These are phyloP conservation scores for Acacia crassicarpa DNA, from an alignment of 306 rosid species.

Conservation along the genomic window DNA sequence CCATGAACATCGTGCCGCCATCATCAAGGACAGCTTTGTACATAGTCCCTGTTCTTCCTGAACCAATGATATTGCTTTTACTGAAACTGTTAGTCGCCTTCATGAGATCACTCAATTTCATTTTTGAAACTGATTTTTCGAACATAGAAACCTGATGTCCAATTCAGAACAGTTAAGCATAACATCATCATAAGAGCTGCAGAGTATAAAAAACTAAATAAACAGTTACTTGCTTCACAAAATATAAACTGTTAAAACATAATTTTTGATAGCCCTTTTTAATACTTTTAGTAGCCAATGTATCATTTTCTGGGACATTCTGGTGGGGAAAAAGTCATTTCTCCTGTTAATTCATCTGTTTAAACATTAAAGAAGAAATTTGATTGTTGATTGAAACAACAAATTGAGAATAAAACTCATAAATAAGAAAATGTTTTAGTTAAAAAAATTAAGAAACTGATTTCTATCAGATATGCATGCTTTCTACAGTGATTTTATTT, in stretches of 20 bases:
- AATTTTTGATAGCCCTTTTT: background rate
- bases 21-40: constrained; percentile 75
- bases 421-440: background rate
- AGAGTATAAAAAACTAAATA: background rate
- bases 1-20: constrained; percentile 67
- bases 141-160: constrained; percentile 75
- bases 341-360: background rate
- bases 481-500: constrained; percentile 11
- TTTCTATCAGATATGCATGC: background rate
- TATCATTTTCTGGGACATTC: background rate
- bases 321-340: background rate
- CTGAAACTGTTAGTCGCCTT: constrained; percentile 79
- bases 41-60: constrained; percentile 83
- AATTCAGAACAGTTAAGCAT: constrained; percentile 30
- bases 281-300: background rate
- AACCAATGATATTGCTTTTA: constrained; percentile 66
- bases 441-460: background rate
- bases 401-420: constrained; percentile 18
- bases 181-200: constrained; percentile 17
- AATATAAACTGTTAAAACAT: background rate
- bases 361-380: background rate
- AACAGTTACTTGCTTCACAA: background rate
- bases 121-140: constrained; percentile 69
- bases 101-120: constrained; percentile 90
- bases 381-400: background rate